Conservation (phyloP, 2,329 filamentous ascomycete genomes). For the Cercospora sp. region DNA sequence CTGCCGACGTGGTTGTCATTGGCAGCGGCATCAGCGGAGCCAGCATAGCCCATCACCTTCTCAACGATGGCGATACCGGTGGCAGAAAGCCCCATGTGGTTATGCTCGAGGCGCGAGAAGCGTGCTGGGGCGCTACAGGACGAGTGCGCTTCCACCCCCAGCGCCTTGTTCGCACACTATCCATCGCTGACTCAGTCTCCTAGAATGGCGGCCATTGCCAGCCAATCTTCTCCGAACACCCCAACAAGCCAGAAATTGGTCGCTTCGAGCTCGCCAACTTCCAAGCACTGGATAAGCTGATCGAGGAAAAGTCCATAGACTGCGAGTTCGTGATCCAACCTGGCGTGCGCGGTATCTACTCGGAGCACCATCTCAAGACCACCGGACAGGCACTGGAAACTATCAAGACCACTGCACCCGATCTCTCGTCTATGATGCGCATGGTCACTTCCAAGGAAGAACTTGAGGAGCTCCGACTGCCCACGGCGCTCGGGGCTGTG, state of each 20-base stretch:
- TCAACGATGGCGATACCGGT: constrained; percentile 43
- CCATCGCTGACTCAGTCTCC: background rate
- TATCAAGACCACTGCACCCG: constrained; percentile 56
- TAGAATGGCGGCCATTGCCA: constrained; percentile 68
- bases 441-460: constrained; percentile 45
- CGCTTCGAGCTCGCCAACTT: constrained; percentile 74
- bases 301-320: constrained; percentile 59
- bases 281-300: constrained; percentile 58
- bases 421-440: constrained; percentile 52
- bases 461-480: constrained; percentile 55
- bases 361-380: constrained; percentile 55
- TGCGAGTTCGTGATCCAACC: constrained; percentile 69
- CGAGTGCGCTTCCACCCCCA: constrained; percentile 54
- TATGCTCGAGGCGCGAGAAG: constrained; percentile 76
- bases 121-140: constrained; percentile 82
- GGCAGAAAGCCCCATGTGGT: constrained; percentile 58
- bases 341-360: constrained; percentile 66
- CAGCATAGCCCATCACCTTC: constrained; percentile 63
- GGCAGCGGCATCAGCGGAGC: constrained; percentile 77
- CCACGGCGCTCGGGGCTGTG: constrained; percentile 62
- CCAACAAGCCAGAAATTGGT: constrained; percentile 57
- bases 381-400: constrained; percentile 54
- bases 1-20: constrained; percentile 69
- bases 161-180: too few relatives aligned
- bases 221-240: constrained; percentile 63